Evolutionary conservation across 169 alveolate genomes (phyloP).

Genomic region (Plasmodium chabaudi): DNA sequence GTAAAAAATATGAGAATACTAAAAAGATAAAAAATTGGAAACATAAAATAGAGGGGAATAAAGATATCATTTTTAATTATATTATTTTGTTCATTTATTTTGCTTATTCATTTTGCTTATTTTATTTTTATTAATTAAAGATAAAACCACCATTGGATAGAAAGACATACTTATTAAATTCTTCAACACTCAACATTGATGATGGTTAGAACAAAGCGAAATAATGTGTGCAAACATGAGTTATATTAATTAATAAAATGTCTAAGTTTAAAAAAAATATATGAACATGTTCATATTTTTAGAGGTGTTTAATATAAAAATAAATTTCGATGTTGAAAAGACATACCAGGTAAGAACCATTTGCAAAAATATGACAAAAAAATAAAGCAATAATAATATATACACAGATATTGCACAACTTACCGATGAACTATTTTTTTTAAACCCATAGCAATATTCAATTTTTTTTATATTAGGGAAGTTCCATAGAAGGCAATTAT

Average conservation of each 20-base stretch:
- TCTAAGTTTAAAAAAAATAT: neutral
- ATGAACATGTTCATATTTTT: conserved; percentile 1
- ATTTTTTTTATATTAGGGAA: conserved; percentile 20
- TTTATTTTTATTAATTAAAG: neutral
- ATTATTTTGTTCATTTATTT: neutral
- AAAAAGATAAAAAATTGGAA: neutral
- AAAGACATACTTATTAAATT: conserved; percentile 43
- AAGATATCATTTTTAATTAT: neutral
- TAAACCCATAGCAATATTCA: neutral
- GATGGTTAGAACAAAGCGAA: conserved; percentile 31
- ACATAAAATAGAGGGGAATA: neutral
- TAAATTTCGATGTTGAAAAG: conserved; percentile 38
- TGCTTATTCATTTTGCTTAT: neutral
- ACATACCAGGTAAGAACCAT: conserved; percentile 19
- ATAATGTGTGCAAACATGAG: neutral
- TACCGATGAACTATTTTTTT: neutral
- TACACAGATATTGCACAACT: too few species aligned
- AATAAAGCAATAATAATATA: neutral
- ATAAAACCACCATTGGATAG: conserved; percentile 47
- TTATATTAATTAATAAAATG: neutral
- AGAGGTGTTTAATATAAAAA: conserved; percentile 54
- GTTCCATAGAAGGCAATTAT: conserved; percentile 47
- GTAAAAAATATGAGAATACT: conserved; percentile 1
- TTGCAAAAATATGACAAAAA: neutral
- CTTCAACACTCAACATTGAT: conserved; percentile 31